phyloP scores from a whole-genome alignment of 2,329 filamentous ascomycete genomes.

The Allantophomopsis lycopodina region DNA sequence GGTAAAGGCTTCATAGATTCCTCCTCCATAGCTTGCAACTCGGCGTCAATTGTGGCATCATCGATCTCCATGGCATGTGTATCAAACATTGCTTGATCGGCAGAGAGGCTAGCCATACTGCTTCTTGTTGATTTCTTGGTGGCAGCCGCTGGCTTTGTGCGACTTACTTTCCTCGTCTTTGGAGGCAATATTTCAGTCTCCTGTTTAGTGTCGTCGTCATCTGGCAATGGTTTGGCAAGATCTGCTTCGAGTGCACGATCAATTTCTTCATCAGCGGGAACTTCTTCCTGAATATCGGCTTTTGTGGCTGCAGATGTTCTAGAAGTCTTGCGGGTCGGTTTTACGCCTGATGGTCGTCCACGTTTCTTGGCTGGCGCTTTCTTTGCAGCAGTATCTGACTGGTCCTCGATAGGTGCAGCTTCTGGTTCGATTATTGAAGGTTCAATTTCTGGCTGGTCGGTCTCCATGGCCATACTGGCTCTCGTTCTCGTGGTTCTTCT shows the following conservation, averaged over 20 bases:
- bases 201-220: slow-evolving; percentile 31
- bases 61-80: slow-evolving; percentile 11
- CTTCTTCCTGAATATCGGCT: slow-evolving; percentile 25
- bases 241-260: slow-evolving; percentile 53
- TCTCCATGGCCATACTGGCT: slow-evolving; percentile 28
- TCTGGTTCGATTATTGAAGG: slow-evolving; percentile 23
- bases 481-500: slow-evolving; percentile 19
- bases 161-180: background rate
- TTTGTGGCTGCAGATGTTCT: slow-evolving; percentile 30
- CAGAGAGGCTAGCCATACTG: slow-evolving; percentile 6
- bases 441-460: slow-evolving; percentile 6
- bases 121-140: slow-evolving; percentile 6
- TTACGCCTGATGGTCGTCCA: slow-evolving; percentile 27
- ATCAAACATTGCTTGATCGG: slow-evolving; percentile 13
- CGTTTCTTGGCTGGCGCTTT: slow-evolving; percentile 29
- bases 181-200: slow-evolving; percentile 12
- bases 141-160: background rate
- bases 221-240: slow-evolving; percentile 39
- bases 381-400: slow-evolving; percentile 26
- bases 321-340: slow-evolving; percentile 31
- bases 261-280: slow-evolving; percentile 49
- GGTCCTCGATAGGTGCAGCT: slow-evolving; percentile 42
- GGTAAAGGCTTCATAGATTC: slow-evolving; percentile 12
- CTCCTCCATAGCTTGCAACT: slow-evolving; percentile 15
- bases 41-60: slow-evolving; percentile 15